phyloP scores from a whole-genome alignment of 2,329 filamentous ascomycete genomes.

The Fusarium staphyleae region DNA sequence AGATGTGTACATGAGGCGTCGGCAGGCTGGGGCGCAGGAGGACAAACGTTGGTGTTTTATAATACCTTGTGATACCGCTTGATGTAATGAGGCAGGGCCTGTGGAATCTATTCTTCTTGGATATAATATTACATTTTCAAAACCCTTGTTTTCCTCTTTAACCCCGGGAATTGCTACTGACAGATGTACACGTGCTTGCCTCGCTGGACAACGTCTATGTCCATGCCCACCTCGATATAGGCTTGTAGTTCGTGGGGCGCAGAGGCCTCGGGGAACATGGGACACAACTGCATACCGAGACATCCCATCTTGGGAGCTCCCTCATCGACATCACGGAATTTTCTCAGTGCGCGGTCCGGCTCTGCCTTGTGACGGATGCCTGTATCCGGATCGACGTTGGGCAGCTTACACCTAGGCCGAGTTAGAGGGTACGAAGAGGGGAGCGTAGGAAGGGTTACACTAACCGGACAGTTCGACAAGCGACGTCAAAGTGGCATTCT shows the following conservation, averaged over 20 bases:
- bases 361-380: conserved; percentile 63
- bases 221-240: conserved; percentile 64
- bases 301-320: conserved; percentile 65
- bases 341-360: conserved; percentile 65
- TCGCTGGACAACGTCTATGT: conserved; percentile 56
- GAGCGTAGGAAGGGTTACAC: conserved; percentile 24
- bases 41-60: conserved; percentile 30
- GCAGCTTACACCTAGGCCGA: conserved; percentile 66
- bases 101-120: conserved; percentile 18
- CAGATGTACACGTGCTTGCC: conserved; percentile 54
- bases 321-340: conserved; percentile 65
- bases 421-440: conserved; percentile 7
- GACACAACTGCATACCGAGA: conserved; percentile 71
- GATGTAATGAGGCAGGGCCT: conserved; percentile 29
- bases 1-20: conserved; percentile 35
- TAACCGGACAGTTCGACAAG: conserved; percentile 70
- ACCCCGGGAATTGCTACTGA: conserved; percentile 12
- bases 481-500: conserved; percentile 57
- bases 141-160: not conserved
- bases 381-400: conserved; percentile 70
- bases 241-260: conserved; percentile 47
- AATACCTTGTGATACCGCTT: conserved; percentile 35
- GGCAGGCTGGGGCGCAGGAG: conserved; percentile 18
- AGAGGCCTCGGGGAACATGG: conserved; percentile 53
- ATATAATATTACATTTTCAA: conserved; percentile 2